phyloP scores from a whole-genome alignment of 768 basidiomycete genomes.

The Boletus eberwhitei region DNA sequence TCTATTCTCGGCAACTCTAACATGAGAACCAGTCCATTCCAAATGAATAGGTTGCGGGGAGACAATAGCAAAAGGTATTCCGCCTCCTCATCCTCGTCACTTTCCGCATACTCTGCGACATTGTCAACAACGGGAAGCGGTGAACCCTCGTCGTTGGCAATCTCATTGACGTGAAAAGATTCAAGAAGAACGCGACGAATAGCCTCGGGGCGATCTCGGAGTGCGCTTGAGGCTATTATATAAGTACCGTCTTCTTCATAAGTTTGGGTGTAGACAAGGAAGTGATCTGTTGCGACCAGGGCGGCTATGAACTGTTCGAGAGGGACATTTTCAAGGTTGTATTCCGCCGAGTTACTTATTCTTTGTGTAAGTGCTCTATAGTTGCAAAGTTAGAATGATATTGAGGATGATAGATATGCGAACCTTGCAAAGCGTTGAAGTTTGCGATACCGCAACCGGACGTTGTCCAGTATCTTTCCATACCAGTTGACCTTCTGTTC shows the following conservation, averaged over 20 bases:
- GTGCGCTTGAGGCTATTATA: conserved; percentile 74
- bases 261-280: conserved; percentile 85
- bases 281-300: conserved; percentile 82
- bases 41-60: conserved; percentile 81
- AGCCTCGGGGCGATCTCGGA: conserved; percentile 71
- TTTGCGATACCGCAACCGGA: conserved; percentile 88
- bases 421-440: conserved; percentile 90
- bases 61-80: conserved; percentile 85
- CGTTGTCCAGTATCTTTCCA: conserved; percentile 88
- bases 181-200: conserved; percentile 80
- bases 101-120: conserved; percentile 38
- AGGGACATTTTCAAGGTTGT: conserved; percentile 68
- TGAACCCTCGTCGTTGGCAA: conserved; percentile 46
- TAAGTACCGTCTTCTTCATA: conserved; percentile 92
- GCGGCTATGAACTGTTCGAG: conserved; percentile 77
- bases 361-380: conserved; percentile 71
- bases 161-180: conserved; percentile 77
- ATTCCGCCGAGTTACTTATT: conserved; percentile 93
- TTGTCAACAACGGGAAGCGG: conserved; percentile 40
- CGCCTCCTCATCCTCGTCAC: conserved; percentile 54
- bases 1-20: conserved; percentile 72
- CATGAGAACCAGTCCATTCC: conserved; percentile 87
- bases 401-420: background rate
- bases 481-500: conserved; percentile 89
- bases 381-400: conserved; percentile 3